Percentiles rank a stretch among this genome's conserved stretches.
Evolutionary conservation across 495 filamentous ascomycete species (phyloP).

Genomic region (Penicillium subrubescens): DNA sequence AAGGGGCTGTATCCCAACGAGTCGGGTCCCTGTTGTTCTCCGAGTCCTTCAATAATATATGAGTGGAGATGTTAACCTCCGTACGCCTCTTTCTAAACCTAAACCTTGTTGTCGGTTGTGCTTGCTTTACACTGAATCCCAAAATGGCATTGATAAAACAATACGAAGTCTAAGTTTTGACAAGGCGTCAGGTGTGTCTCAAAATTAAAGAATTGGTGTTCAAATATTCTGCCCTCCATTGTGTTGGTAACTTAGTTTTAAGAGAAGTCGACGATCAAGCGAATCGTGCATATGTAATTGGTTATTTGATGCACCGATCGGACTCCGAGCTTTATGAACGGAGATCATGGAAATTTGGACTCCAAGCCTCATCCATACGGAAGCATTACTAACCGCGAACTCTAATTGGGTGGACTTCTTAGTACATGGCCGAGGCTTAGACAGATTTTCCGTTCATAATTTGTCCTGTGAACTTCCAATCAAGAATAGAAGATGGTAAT

Average conservation of each 20-base stretch:
- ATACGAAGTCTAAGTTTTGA: background rate
- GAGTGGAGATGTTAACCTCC: slow-evolving; percentile 2
- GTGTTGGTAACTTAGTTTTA: background rate
- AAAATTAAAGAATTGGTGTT: background rate
- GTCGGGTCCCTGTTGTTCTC: background rate
- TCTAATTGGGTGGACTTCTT: background rate
- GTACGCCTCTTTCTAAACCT: slow-evolving; percentile 1
- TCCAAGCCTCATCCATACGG: background rate
- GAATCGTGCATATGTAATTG: background rate
- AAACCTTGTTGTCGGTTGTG: background rate
- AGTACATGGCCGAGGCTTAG: background rate
- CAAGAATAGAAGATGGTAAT: background rate
- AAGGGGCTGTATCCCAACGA: slow-evolving; percentile 26
- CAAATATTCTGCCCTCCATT: background rate
- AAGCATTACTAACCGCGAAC: background rate
- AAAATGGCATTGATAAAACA: background rate
- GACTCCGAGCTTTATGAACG: background rate
- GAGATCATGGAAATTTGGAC: slow-evolving; percentile 4
- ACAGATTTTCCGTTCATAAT: background rate
- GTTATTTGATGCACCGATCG: background rate
- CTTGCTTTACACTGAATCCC: background rate
- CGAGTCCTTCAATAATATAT: slow-evolving; percentile 7
- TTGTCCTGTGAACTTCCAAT: background rate
- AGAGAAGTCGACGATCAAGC: background rate
- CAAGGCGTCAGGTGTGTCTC: background rate